Evolutionary conservation across 257 asterid species (phyloP).

Genomic region (Hygrophila difformis): DNA sequence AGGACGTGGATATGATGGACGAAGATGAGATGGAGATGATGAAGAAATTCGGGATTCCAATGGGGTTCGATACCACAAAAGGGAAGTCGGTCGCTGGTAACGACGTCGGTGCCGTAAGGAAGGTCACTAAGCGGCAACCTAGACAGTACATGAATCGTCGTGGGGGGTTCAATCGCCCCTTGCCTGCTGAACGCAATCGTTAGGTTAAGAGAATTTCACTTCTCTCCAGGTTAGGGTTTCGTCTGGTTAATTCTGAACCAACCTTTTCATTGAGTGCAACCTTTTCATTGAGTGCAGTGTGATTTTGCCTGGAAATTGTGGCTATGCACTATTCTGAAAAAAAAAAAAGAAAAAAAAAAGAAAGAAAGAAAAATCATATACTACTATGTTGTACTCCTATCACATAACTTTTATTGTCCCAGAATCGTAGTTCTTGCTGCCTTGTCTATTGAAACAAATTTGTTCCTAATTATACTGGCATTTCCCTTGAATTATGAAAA

Average conservation of each 20-base stretch:
- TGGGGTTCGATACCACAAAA: slow-evolving; percentile 88
- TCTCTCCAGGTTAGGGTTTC: slow-evolving; percentile 38
- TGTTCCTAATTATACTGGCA: no score
- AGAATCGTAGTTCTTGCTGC: no score
- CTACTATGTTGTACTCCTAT: no score
- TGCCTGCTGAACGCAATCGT: slow-evolving; percentile 86
- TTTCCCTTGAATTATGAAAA: no score
- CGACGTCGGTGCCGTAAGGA: slow-evolving; percentile 86
- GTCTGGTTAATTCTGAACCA: background rate
- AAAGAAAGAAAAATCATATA: no score
- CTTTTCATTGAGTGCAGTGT: background rate
- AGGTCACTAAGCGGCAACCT: slow-evolving; percentile 95
- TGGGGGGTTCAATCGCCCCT: slow-evolving; percentile 97
- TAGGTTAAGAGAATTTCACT: slow-evolving; percentile 16
- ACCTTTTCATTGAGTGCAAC: slow-evolving; percentile 1
- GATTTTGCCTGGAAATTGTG: no score
- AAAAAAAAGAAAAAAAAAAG: no score
- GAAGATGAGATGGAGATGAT: slow-evolving; percentile 92
- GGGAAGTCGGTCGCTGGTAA: slow-evolving; percentile 86
- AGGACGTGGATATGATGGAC: slow-evolving; percentile 42
- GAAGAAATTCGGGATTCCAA: slow-evolving; percentile 89
- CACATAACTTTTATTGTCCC: no score
- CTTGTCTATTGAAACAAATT: no score
- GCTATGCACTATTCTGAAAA: no score
- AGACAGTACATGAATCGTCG: slow-evolving; percentile 99